Conservation (phyloP, 1,139 yeast genomes). For the Suhomyces bokatorum region DNA sequence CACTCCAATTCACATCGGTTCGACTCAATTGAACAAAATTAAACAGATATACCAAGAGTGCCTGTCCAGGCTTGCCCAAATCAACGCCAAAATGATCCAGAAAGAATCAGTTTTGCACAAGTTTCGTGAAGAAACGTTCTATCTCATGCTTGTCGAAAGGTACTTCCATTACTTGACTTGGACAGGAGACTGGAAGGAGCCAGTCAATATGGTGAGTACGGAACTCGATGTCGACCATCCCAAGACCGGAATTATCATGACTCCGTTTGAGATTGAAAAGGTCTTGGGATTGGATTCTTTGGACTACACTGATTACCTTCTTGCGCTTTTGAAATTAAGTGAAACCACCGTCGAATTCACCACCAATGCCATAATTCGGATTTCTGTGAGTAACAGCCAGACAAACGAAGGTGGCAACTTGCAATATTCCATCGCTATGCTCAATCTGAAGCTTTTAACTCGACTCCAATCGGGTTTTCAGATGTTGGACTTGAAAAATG, state of each 20-base stretch:
- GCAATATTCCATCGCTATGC: constrained; percentile 25
- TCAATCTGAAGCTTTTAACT: constrained; percentile 28
- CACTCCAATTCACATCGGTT: background rate
- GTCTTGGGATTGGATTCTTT: constrained; percentile 15
- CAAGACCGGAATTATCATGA: constrained; percentile 20
- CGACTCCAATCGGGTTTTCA: constrained; percentile 32
- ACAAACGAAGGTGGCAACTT: constrained; percentile 5
- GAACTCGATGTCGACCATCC: background rate
- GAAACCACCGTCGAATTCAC: constrained; percentile 33
- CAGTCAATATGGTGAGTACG: constrained; percentile 2
- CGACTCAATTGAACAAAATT: background rate
- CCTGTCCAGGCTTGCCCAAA: background rate
- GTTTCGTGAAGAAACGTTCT: constrained; percentile 25
- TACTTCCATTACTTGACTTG: constrained; percentile 17
- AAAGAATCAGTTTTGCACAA: constrained; percentile 23
- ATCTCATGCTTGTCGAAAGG: constrained; percentile 20
- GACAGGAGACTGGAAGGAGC: background rate
- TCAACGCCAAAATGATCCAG: constrained; percentile 19
- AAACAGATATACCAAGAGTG: background rate
- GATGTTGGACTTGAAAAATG: constrained; percentile 34
- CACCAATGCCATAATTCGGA: constrained; percentile 27
- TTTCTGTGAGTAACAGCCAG: constrained; percentile 18
- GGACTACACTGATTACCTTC: constrained; percentile 26
- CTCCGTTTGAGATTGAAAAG: constrained; percentile 21
- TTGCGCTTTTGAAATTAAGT: constrained; percentile 25